A percentile compares a stretch with the other conserved stretches of the same genome.
Conservation (phyloP, 257 asterid species). For the Solanum virginianum region DNA sequence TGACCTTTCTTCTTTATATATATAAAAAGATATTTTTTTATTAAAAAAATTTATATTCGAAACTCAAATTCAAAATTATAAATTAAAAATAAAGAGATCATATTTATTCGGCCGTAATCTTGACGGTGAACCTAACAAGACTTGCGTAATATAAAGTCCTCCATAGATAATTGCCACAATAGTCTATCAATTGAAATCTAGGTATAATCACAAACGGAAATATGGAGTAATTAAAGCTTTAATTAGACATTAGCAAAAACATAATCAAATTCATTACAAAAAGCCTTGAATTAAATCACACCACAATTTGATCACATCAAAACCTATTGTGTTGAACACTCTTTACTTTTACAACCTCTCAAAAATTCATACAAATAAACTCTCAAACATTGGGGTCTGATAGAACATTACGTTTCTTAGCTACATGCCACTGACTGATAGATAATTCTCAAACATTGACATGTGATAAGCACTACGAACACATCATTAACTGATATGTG, state of each 20-base stretch:
- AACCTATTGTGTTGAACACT: background rate
- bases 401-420: too few species aligned
- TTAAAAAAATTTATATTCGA: too few species aligned
- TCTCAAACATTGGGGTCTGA: conserved; percentile 18
- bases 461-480: background rate
- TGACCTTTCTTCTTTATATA: background rate
- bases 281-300: background rate
- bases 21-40: too few species aligned
- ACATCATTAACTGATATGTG: background rate
- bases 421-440: background rate
- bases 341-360: background rate
- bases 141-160: background rate
- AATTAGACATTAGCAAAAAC: background rate
- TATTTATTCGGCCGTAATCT: too few species aligned
- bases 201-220: background rate
- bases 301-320: background rate
- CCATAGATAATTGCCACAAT: background rate
- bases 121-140: background rate
- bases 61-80: too few species aligned
- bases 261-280: background rate
- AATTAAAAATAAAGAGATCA: too few species aligned
- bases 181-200: background rate
- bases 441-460: background rate
- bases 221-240: background rate
- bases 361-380: conserved; percentile 30